A percentile compares a stretch with the other conserved stretches of the same genome.
Conservation (phyloP, 495 filamentous ascomycete species). For the Saxispiralis lemnorum region DNA sequence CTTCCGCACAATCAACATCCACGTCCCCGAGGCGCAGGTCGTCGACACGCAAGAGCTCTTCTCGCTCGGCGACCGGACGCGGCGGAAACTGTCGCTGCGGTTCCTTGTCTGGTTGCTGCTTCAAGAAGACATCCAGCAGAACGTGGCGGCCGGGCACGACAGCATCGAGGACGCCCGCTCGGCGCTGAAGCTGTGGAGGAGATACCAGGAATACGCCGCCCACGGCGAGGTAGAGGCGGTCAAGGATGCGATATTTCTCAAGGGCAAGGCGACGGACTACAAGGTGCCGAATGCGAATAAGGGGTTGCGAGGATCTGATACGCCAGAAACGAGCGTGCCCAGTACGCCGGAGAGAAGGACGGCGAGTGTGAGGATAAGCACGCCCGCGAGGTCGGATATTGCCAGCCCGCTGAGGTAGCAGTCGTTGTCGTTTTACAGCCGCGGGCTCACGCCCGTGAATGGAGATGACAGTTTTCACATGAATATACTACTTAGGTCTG, state of each 20-base stretch:
- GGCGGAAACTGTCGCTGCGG: slow-evolving; percentile 66
- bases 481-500: background rate
- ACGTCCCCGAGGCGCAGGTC: slow-evolving; percentile 76
- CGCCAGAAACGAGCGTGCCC: slow-evolving; percentile 10
- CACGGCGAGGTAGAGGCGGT: slow-evolving; percentile 63
- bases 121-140: slow-evolving; percentile 73
- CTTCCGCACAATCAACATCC: slow-evolving; percentile 94
- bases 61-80: slow-evolving; percentile 41
- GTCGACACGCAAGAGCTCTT: slow-evolving; percentile 86
- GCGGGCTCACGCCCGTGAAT: background rate
- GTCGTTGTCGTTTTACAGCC: background rate
- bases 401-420: slow-evolving; percentile 11
- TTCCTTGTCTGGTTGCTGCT: slow-evolving; percentile 80
- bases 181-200: slow-evolving; percentile 73
- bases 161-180: slow-evolving; percentile 84
- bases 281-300: slow-evolving; percentile 38
- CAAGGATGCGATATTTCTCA: slow-evolving; percentile 61
- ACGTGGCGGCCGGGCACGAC: slow-evolving; percentile 52
- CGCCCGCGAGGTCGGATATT: slow-evolving; percentile 9
- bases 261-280: slow-evolving; percentile 55
- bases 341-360: slow-evolving; percentile 9
- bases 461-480: too few relatives aligned
- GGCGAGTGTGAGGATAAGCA: slow-evolving; percentile 3
- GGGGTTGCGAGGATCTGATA: slow-evolving; percentile 8
- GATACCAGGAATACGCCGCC: slow-evolving; percentile 74